Base-by-base conservation (phyloP, 106 monocot genomes). In the Dendrobium officinale region DNA sequence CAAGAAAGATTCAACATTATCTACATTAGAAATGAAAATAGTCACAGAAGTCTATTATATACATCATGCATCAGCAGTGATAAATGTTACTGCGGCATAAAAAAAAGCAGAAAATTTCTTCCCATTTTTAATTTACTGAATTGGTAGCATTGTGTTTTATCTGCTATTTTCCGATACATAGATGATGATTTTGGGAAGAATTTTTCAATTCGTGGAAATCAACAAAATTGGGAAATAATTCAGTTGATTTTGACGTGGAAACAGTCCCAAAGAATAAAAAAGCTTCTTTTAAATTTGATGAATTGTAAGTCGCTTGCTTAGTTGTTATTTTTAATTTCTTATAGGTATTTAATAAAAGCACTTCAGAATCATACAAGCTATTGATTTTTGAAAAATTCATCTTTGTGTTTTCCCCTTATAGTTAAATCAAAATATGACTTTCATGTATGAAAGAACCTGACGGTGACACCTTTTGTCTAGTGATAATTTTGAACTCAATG, bases 181-280 rank as follows among this genome's bases (percentile, higher is more conserved):
- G 97, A 89, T 86, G 92, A 94, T 67, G 90, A 86, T 73, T 89
- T 92, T 82, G 92, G 87, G 56, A 85, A 86, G 48, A 94, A 92
- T 94, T 97, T 67, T 94, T 97, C 79, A 86, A 48, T n/a, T 91
- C 90, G 13, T 94, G 97, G 97, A 88, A 89, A 56, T 79, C 85
- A 78, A 48, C 80, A 41, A 83, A 83, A 79, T 40, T 72, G 55
- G 90, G 80, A 55, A 86, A 88, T 17, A 91, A 92, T 72, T 54
- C 67, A 40, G 76, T 94, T 29, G 87, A 90, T 83, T 94, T 94
- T 80, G 81, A 86, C 81, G 72, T 82, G 79, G 86, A 84, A 86
- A 77, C 83, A 82, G 82, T 83, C 86, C 82, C 83, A 7, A 41
- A 72, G 44, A 89, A 80, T 31, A 78, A 83, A 80, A 98, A 88